A percentile compares a stretch with the other conserved stretches of the same genome.
These are phyloP conservation scores for Brassica juncea DNA, from an alignment of 345 rosid genomes.

Conservation along the genomic window DNA sequence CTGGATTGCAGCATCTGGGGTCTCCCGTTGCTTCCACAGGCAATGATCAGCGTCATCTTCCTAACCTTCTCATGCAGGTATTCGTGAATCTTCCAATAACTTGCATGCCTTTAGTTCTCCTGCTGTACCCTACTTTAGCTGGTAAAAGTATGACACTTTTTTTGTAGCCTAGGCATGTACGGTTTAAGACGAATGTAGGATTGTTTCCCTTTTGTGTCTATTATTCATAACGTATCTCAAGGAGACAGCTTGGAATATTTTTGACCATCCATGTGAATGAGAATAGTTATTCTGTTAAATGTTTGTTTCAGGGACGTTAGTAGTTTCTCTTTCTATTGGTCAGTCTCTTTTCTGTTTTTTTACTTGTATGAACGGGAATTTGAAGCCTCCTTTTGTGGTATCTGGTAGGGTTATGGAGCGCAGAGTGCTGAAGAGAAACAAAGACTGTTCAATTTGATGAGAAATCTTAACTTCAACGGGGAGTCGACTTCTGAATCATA, in stretches of 20 bases:
- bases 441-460: constrained; percentile 88
- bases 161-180: too few species aligned
- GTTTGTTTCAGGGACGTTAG: background rate
- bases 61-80: constrained; percentile 95
- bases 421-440: constrained; percentile 98
- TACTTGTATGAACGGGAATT: background rate
- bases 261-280: background rate
- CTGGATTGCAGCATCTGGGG: background rate
- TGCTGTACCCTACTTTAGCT: background rate
- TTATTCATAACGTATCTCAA: background rate
- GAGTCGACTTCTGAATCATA: constrained; percentile 71
- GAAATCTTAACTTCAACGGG: constrained; percentile 91
- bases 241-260: background rate
- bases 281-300: too few species aligned
- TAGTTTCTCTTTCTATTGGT: background rate
- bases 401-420: constrained; percentile 81
- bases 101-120: constrained; percentile 17
- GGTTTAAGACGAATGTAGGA: background rate
- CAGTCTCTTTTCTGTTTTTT: background rate
- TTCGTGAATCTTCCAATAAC: background rate
- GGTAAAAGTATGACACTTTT: background rate
- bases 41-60: constrained; percentile 83
- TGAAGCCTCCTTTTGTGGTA: constrained; percentile 13
- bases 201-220: background rate
- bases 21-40: constrained; percentile 23